Evolutionary conservation across 805 yeast species (phyloP), one percentile per base, ranked within the genome.

Genomic region (Metschnikowia reukaufii): DNA sequence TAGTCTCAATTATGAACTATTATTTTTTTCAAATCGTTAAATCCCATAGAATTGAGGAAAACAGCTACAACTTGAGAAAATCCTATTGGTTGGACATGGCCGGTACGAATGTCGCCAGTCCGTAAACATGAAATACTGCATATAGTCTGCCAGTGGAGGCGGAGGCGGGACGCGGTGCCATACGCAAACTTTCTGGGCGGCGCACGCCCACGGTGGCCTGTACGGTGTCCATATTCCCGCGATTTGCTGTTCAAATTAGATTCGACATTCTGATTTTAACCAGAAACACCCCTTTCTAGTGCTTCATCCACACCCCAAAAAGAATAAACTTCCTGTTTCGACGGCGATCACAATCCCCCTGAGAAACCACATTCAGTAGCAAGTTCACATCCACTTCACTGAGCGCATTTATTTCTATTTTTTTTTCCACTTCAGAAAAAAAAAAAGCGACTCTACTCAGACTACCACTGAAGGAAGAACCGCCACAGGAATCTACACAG

Each of bases 211-310:
- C 25, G 23, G 19, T 10, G 36, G 38, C 54, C 52, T 50, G 54
- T 48, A 50, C 52, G 48, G 50, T 45, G 54, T 46, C 50, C 48
- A 42, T 42, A 44, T 45, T 48, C 53, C 51, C 59, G 59, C 59
- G 59, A 55, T 55, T 55, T 55, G 59, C 59, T 55, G 59, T 55
- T 55, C 59, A 44, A n/a, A 49, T 51, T 48, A 45, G 51, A 36
- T 44, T 51, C 59, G 59, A 55, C 59, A 49, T 49, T 52, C 54
- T 38, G 54, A 47, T 44, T 50, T 48, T 47, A 44, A 46, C 42
- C 45, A 35, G 47, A 45, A 45, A 46, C 49, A 39, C 50, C 42
- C 45, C 45, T 41, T 31, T 39, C 43, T 38, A 37, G 48, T 44
- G 48, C 48, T 39, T 31, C 8, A 9, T 9, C 12, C 29, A 25